These are phyloP conservation scores for Helotiales sp. DNA, from an alignment of 2,329 filamentous ascomycete species.

Conservation along the genomic window DNA sequence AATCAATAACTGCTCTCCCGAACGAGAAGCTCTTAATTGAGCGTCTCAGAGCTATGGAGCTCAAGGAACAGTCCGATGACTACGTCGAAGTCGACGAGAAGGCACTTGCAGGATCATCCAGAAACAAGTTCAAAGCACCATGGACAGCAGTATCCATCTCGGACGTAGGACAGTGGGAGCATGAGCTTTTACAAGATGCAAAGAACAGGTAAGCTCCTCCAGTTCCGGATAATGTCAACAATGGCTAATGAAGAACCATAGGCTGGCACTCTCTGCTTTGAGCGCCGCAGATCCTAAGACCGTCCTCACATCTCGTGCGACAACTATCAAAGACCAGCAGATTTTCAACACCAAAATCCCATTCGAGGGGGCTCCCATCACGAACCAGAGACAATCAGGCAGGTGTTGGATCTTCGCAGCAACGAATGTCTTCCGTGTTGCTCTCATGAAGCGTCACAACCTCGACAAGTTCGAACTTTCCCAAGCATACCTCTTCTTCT, in stretches of 20 bases:
- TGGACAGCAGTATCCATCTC: slow-evolving; percentile 53
- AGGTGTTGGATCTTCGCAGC: slow-evolving; percentile 92
- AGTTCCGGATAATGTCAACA: neutral
- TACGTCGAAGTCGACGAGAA: slow-evolving; percentile 57
- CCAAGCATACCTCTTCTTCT: slow-evolving; percentile 88
- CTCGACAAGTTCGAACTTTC: slow-evolving; percentile 83
- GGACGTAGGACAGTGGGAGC: slow-evolving; percentile 63
- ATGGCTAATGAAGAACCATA: slow-evolving; percentile 47
- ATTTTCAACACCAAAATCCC: slow-evolving; percentile 85
- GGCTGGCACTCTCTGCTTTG: slow-evolving; percentile 77
- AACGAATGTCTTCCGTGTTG: slow-evolving; percentile 90
- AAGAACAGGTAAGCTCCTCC: slow-evolving; percentile 59
- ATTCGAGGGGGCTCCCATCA: slow-evolving; percentile 80
- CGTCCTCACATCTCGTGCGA: slow-evolving; percentile 67
- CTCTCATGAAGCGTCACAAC: slow-evolving; percentile 82
- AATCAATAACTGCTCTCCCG: slow-evolving; percentile 33
- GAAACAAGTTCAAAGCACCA: slow-evolving; percentile 36
- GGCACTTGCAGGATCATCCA: slow-evolving; percentile 47
- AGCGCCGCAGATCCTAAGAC: slow-evolving; percentile 68
- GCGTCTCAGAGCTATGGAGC: slow-evolving; percentile 51
- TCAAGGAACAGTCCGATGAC: slow-evolving; percentile 51
- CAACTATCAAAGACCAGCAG: slow-evolving; percentile 72
- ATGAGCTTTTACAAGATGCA: slow-evolving; percentile 64
- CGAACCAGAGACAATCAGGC: slow-evolving; percentile 81
- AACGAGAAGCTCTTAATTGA: slow-evolving; percentile 51